Conservation (phyloP, 108 stramenopile species). For the Skeletonema grethae region DNA sequence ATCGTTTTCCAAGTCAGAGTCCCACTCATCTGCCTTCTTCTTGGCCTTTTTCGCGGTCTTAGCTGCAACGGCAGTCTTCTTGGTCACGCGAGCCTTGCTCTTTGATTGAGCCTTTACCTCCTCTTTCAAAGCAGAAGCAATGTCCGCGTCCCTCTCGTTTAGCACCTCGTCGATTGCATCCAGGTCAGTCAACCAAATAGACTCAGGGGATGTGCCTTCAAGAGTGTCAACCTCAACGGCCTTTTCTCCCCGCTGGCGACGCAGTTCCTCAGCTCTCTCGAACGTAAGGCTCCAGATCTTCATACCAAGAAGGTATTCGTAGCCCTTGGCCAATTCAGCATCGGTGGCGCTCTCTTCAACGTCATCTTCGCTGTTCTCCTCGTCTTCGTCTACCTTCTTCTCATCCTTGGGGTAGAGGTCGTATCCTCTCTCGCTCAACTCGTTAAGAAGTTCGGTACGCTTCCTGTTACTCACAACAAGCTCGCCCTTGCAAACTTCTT, state of each 20-base stretch:
- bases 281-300: constrained; percentile 97
- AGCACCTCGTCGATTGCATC: constrained; percentile 93
- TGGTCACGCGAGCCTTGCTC: constrained; percentile 43
- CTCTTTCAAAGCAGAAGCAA: constrained; percentile 60
- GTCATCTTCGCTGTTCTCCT: constrained; percentile 59
- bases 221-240: constrained; percentile 78
- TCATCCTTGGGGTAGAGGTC: constrained; percentile 74
- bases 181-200: constrained; percentile 94
- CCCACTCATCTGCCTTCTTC: constrained; percentile 61
- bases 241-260: constrained; percentile 84
- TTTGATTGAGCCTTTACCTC: constrained; percentile 68
- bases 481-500: constrained; percentile 93
- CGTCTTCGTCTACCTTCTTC: constrained; percentile 31
- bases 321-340: constrained; percentile 87
- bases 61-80: constrained; percentile 22
- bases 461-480: constrained; percentile 94
- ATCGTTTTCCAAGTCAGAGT: constrained; percentile 58
- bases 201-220: constrained; percentile 74
- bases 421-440: constrained; percentile 86
- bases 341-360: constrained; percentile 57
- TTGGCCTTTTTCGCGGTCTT: constrained; percentile 64
- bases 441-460: constrained; percentile 84
- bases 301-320: constrained; percentile 99
- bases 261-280: constrained; percentile 93
- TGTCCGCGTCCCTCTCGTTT: constrained; percentile 71